phyloP scores from a whole-genome alignment of 306 rosid species.

The Vigna mungo region DNA sequence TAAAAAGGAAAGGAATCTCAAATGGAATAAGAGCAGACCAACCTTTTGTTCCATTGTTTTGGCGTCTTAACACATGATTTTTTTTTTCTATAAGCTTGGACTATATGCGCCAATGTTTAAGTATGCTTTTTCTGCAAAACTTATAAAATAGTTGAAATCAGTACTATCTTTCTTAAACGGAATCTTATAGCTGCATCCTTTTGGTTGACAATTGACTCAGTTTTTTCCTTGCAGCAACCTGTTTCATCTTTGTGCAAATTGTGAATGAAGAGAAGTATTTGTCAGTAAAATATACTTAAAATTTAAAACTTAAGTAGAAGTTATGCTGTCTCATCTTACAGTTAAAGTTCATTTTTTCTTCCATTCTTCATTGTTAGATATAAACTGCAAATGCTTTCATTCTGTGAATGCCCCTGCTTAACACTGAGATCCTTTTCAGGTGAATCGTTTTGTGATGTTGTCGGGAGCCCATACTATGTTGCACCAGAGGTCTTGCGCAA shows the following conservation, averaged over 20 bases:
- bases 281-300: conserved; percentile 11
- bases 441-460: conserved; percentile 63
- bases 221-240: conserved; percentile 13
- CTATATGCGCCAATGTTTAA: background rate
- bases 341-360: background rate
- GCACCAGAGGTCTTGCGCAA: conserved; percentile 76
- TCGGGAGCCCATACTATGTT: conserved; percentile 75
- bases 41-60: conserved; percentile 13
- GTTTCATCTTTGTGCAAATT: conserved; percentile 31
- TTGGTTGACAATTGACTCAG: conserved; percentile 34
- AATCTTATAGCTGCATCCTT: conserved; percentile 26
- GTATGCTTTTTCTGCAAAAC: conserved; percentile 16
- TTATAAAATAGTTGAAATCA: conserved; percentile 21
- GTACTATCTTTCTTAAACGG: conserved; percentile 15
- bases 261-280: conserved; percentile 14
- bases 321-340: conserved; percentile 24
- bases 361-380: conserved; percentile 7
- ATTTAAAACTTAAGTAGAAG: conserved; percentile 22
- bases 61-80: background rate
- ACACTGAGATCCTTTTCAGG: conserved; percentile 53
- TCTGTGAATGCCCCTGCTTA: conserved; percentile 34
- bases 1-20: conserved; percentile 18
- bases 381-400: conserved; percentile 3
- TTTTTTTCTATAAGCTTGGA: too few species aligned
- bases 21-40: conserved; percentile 8